phyloP scores from a whole-genome alignment of 2,329 filamentous ascomycete species.

The Alternaria ventricosa region DNA sequence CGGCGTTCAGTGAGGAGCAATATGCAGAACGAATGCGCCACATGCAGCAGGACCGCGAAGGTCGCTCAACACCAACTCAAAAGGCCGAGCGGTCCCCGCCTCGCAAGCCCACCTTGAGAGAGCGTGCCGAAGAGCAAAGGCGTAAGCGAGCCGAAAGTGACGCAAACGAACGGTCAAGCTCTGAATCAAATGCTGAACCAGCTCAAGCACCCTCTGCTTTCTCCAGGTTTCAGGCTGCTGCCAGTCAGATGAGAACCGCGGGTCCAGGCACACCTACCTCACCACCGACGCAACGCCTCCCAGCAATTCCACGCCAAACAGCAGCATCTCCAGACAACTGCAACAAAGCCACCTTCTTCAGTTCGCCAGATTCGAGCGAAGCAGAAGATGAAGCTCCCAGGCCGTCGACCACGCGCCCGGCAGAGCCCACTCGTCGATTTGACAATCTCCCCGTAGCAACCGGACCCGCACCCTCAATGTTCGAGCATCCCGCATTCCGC shows the following conservation, averaged over 20 bases:
- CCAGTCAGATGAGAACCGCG: slow-evolving; percentile 51
- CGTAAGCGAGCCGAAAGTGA: slow-evolving; percentile 39
- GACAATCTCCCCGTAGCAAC: slow-evolving; percentile 44
- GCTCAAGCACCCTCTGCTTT: slow-evolving; percentile 47
- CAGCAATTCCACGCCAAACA: slow-evolving; percentile 11
- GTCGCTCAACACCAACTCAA: slow-evolving; percentile 44
- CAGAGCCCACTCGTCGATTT: slow-evolving; percentile 37
- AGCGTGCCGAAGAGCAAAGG: slow-evolving; percentile 45
- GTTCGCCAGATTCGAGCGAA: slow-evolving; percentile 41
- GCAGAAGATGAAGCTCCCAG: slow-evolving; percentile 36
- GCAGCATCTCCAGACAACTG: slow-evolving; percentile 24
- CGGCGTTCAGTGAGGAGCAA: slow-evolving; percentile 82
- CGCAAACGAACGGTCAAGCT: slow-evolving; percentile 29
- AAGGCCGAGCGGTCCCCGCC: slow-evolving; percentile 29
- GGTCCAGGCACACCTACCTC: slow-evolving; percentile 22
- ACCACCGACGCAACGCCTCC: slow-evolving; percentile 15
- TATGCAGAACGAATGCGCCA: slow-evolving; percentile 83
- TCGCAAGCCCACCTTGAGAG: slow-evolving; percentile 37
- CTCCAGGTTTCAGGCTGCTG: slow-evolving; percentile 56
- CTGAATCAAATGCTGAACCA: slow-evolving; percentile 39
- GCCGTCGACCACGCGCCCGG: slow-evolving; percentile 13
- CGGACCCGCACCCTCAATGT: slow-evolving; percentile 42
- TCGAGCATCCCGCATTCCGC: slow-evolving; percentile 47
- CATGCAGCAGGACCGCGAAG: slow-evolving; percentile 76
- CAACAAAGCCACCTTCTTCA: slow-evolving; percentile 36